Evolutionary conservation across 2,329 filamentous ascomycete genomes (phyloP).

Genomic region (Anthostomella pinea): DNA sequence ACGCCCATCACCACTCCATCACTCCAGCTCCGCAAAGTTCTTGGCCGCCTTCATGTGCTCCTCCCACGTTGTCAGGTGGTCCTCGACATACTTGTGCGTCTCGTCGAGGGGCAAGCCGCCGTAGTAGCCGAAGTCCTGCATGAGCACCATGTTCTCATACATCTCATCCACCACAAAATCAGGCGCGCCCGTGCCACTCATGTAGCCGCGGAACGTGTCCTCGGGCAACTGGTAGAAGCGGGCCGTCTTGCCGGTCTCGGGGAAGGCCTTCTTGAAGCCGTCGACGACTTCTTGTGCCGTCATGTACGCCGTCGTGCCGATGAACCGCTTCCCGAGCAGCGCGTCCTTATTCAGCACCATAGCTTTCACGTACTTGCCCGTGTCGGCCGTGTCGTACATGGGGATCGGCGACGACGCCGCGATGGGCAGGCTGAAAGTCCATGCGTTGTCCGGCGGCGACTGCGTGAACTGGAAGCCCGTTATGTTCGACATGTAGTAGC

Average conservation of each 20-base stretch:
- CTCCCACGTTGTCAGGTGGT: slow-evolving; percentile 41
- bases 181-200: slow-evolving; percentile 36
- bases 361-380: slow-evolving; percentile 39
- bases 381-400: slow-evolving; percentile 35
- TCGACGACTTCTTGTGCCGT: slow-evolving; percentile 39
- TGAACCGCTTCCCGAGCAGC: slow-evolving; percentile 42
- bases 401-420: slow-evolving; percentile 33
- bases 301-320: slow-evolving; percentile 41
- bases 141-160: slow-evolving; percentile 50
- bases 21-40: slow-evolving; percentile 37
- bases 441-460: slow-evolving; percentile 29
- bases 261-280: slow-evolving; percentile 36
- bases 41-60: slow-evolving; percentile 35
- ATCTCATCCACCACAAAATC: slow-evolving; percentile 45
- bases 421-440: slow-evolving; percentile 34
- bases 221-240: slow-evolving; percentile 35
- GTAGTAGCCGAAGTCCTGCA: slow-evolving; percentile 53
- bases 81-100: slow-evolving; percentile 35
- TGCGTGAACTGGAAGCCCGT: slow-evolving; percentile 26
- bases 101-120: slow-evolving; percentile 41
- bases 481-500: slow-evolving; percentile 53
- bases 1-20: slow-evolving; percentile 4
- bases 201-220: slow-evolving; percentile 38
- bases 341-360: slow-evolving; percentile 33
- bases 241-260: slow-evolving; percentile 39